Evolutionary conservation across 495 filamentous ascomycete genomes (phyloP).

Genomic region (Cryomyces minteri): DNA sequence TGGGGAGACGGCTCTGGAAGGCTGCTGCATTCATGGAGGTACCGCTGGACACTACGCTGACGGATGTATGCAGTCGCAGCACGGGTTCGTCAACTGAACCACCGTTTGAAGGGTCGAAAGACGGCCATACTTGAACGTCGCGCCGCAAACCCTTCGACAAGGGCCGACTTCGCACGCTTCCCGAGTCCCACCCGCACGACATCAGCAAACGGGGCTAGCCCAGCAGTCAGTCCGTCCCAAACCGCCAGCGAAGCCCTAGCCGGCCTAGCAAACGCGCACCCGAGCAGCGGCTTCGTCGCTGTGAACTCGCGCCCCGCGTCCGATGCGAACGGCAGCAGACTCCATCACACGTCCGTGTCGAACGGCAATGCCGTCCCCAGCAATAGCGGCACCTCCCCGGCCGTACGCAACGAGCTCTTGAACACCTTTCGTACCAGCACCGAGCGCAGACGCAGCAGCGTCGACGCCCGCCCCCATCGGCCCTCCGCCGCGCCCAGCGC

Average conservation of each 20-base stretch:
- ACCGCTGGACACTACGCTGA: neutral
- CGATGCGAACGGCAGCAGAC: conserved; percentile 3
- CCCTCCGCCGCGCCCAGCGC: neutral
- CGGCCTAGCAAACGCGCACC: neutral
- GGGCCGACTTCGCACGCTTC: conserved; percentile 10
- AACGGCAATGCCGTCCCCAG: conserved; percentile 9
- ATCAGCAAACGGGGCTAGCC: conserved; percentile 13
- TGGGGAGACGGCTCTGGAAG: too few relatives aligned
- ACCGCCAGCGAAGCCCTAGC: conserved; percentile 5
- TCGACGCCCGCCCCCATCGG: conserved; percentile 2
- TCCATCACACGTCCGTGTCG: neutral
- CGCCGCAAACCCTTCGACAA: conserved; percentile 10
- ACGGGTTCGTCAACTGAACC: conserved; percentile 65
- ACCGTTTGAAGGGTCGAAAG: conserved; percentile 56
- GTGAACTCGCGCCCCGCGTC: conserved; percentile 30
- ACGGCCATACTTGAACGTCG: conserved; percentile 45
- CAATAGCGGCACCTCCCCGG: conserved; percentile 32
- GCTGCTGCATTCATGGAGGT: neutral
- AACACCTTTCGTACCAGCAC: conserved; percentile 39
- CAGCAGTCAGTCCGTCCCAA: conserved; percentile 13
- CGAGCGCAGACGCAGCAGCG: conserved; percentile 22
- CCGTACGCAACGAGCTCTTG: conserved; percentile 31
- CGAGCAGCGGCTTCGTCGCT: conserved; percentile 36
- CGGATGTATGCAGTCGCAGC: conserved; percentile 38
- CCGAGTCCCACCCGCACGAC: conserved; percentile 18